Base-by-base conservation (phyloP, 495 filamentous ascomycete genomes). In the Xylaria intraflava region DNA sequence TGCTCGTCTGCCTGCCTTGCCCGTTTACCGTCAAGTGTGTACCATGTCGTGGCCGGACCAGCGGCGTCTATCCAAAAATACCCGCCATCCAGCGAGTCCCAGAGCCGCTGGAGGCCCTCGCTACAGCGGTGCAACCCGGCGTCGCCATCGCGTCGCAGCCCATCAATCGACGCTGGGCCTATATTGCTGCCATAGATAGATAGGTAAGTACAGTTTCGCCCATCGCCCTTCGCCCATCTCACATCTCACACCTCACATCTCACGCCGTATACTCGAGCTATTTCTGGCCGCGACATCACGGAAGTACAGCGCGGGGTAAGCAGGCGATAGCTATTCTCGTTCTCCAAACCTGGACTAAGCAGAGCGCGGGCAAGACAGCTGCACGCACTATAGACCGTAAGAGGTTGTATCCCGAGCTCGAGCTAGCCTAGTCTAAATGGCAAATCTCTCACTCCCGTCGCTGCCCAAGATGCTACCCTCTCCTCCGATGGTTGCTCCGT, bases 61-160 rank as follows among this genome's bases (percentile, higher is more conserved):
- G 9, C 27, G 27, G 49, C 49, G 49, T 30, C 40, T 46, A 47
- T 44, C 51, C 43, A 43, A 54, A 54, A 54, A 54, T 54, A 54
- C 23, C 44, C 31, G 42, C 51, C 51, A 54, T 40, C 43, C 42
- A 54, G 51, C 51, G 20, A 40, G 33, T 46, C 33, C 23, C 31
- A 54, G 31, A 46, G 51, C 51, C 51, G 51, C 51, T 41, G 51
- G 40, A 46, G 46, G 43, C 44, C 44, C 17, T 55, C 43, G 51
- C 51, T 55, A 40, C 51, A 38, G 51, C 51, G 48, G 35, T 53
- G 50, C 50, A 33, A 45, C 50, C 27, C 40, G 14, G 19, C 14
- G 0, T 52, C 48, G 30, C 17, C 40, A 20, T 38, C 35, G 27
- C 49, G 20, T 24, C 31, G 31, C 31, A 49, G 33, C 12, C 17